These are phyloP conservation scores for Coemansia sp. DNA, from an alignment of 192 early-diverging fungal species.

Conservation along the genomic window DNA sequence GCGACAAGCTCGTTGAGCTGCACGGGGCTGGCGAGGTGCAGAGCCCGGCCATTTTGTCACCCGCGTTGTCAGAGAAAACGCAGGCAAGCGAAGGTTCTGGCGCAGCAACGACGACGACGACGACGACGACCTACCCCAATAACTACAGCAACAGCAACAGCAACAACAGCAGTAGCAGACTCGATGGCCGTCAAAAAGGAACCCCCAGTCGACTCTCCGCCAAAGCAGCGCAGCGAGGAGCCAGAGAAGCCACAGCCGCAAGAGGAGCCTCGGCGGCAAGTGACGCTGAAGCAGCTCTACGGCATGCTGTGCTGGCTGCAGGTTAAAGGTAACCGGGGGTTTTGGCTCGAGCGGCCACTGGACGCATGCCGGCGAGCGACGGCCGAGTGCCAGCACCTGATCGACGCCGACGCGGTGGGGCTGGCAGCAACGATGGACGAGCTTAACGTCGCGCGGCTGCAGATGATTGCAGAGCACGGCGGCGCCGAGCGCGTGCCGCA, in stretches of 20 bases:
- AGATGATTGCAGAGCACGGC: slow-evolving; percentile 4
- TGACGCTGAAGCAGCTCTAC: slow-evolving; percentile 34
- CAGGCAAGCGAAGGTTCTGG: too few relatives aligned
- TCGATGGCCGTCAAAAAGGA: not conserved
- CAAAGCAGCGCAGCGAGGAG: not conserved
- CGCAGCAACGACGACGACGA: not conserved
- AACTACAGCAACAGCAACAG: too few relatives aligned
- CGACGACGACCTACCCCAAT: not conserved
- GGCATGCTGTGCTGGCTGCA: slow-evolving; percentile 44
- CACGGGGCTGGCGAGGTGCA: not conserved
- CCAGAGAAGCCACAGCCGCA: not conserved
- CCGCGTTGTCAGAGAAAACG: not conserved
- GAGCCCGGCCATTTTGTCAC: slow-evolving; percentile 1
- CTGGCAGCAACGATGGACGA: slow-evolving; percentile 12
- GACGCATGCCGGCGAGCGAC: slow-evolving; percentile 17
- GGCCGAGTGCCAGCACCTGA: slow-evolving; percentile 22
- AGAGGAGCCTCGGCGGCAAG: not conserved
- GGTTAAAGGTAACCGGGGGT: slow-evolving; percentile 12
- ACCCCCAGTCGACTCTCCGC: not conserved
- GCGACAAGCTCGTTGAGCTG: not conserved
- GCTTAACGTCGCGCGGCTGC: slow-evolving; percentile 3
- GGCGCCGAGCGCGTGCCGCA: slow-evolving; percentile 14
- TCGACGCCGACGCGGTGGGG: slow-evolving; percentile 1
- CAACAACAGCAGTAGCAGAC: not conserved
- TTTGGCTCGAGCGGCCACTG: slow-evolving; percentile 14